Evolutionary conservation across 2,329 filamentous ascomycete species (phyloP), one percentile per base, ranked within the genome.

Genomic region (Orbilia oligospora): DNA sequence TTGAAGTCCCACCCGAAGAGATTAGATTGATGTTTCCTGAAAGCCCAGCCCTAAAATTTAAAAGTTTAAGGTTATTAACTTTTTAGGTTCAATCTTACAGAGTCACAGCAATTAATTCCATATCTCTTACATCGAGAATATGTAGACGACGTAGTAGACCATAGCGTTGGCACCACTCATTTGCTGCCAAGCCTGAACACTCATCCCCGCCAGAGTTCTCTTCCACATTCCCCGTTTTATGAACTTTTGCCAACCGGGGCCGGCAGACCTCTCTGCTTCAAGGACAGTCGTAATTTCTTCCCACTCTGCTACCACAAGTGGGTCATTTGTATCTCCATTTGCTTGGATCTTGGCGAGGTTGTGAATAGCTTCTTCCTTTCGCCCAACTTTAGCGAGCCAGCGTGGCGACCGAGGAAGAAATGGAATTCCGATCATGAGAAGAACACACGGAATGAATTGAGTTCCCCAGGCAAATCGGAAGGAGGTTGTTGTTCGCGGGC

Each of bases 131-230:
- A 90, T 90, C 64, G 87, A 83, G 80, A 89, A 90, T 76, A 90
- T 87, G 82, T 89, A 90, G 2, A 88, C 87, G 75, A 90, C 87
- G 73, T 90, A 90, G 83, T 89, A 89, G 81, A 87, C 87, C 53
- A 88, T 88, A 1, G 89, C 87, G 65, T 89, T 90, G 65, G 88
- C 88, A 5, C 88, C 88, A 0, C 87, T 86, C 16, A 89, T 82
- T 58, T 89, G 88, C 48, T 88, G 87, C 88, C 85, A 89, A 16
- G 89, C 86, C 82, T 89, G 88, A 0, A 86, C 87, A 22, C 86
- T 87, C 14, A 88, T 83, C 3, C 86, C 88, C 63, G 86, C 88
- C 1, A 88, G 48, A 0, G 88, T 89, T 2, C 88, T 85, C 81
- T 86, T 86, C 83, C 88, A 85, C 83, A 88, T 86, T 0, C 84